A percentile compares a stretch with the other conserved stretches of the same genome.
phyloP scores from a whole-genome alignment of 768 basidiomycete genomes.

The Cystofilobasidium ferigula region DNA sequence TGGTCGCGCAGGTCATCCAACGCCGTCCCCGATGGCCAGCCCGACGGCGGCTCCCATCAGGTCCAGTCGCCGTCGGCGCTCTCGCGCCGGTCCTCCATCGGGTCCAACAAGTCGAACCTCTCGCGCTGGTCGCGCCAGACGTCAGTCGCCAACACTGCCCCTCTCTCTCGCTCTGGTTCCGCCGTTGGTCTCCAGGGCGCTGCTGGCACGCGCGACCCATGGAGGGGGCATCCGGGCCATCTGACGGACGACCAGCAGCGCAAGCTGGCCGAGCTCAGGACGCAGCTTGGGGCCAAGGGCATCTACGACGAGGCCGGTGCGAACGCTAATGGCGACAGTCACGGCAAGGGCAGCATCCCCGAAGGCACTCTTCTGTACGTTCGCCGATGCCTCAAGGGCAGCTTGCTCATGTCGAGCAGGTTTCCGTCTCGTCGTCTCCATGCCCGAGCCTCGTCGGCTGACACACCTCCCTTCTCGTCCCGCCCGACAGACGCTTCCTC shows the following conservation, averaged over 20 bases:
- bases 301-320: slow-evolving; percentile 4
- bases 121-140: slow-evolving; percentile 7
- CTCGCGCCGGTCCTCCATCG: slow-evolving; percentile 7
- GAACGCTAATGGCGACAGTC: slow-evolving; percentile 13
- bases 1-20: slow-evolving; percentile 3
- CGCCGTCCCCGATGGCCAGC: too few species aligned
- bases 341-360: slow-evolving; percentile 15
- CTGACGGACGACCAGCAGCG: slow-evolving; percentile 13
- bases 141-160: background rate
- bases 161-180: background rate
- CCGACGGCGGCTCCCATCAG: background rate
- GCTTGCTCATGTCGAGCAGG: too few species aligned
- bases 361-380: slow-evolving; percentile 23
- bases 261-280: slow-evolving; percentile 15
- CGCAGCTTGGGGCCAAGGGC: background rate
- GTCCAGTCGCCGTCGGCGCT: background rate
- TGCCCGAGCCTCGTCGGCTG: background rate
- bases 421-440: too few species aligned
- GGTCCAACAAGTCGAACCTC: slow-evolving; percentile 1
- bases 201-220: background rate
- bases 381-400: background rate
- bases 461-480: background rate
- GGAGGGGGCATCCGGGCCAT: slow-evolving; percentile 14
- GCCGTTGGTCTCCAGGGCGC: background rate
- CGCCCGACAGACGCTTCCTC: slow-evolving; percentile 18